phyloP scores from a whole-genome alignment of 768 basidiomycete genomes.

The Suillus subalutaceus region DNA sequence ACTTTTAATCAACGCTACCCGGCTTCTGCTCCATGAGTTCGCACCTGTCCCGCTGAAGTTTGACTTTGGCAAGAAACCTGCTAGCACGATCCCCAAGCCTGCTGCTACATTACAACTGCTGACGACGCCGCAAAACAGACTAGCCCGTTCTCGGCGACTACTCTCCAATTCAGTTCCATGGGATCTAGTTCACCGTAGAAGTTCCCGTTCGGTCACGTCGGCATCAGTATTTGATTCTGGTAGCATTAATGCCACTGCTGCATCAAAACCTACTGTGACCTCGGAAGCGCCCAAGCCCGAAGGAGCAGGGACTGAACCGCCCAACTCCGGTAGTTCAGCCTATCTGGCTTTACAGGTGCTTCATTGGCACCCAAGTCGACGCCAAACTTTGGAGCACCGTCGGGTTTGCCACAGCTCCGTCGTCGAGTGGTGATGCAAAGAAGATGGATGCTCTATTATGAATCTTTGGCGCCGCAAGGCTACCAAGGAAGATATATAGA shows the following conservation, averaged over 20 bases:
- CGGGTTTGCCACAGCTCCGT: conserved; percentile 22
- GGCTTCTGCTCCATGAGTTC: conserved; percentile 11
- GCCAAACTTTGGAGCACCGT: conserved; percentile 18
- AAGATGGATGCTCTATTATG: conserved; percentile 32
- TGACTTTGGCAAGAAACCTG: conserved; percentile 12
- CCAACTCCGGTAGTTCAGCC: conserved; percentile 13
- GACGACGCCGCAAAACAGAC: conserved; percentile 18
- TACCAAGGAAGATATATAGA: background rate
- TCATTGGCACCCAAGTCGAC: conserved; percentile 17
- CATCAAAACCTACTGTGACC: conserved; percentile 12
- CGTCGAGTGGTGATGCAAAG: conserved; percentile 22
- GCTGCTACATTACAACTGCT: background rate
- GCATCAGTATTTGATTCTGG: background rate
- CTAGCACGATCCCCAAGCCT: background rate
- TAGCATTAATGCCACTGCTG: background rate
- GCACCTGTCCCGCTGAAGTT: conserved; percentile 17
- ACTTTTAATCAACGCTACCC: conserved; percentile 9
- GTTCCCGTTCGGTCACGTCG: background rate
- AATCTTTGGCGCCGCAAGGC: conserved; percentile 33
- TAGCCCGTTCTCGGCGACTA: conserved; percentile 12
- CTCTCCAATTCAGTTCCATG: conserved; percentile 10
- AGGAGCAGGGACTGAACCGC: conserved; percentile 13
- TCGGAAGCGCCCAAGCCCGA: conserved; percentile 18
- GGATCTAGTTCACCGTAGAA: conserved; percentile 7
- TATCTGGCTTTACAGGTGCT: conserved; percentile 4